Evolutionary conservation across 2,329 filamentous ascomycete genomes (phyloP), one percentile per base, ranked within the genome.

Genomic region (Coleophoma crateriformis): DNA sequence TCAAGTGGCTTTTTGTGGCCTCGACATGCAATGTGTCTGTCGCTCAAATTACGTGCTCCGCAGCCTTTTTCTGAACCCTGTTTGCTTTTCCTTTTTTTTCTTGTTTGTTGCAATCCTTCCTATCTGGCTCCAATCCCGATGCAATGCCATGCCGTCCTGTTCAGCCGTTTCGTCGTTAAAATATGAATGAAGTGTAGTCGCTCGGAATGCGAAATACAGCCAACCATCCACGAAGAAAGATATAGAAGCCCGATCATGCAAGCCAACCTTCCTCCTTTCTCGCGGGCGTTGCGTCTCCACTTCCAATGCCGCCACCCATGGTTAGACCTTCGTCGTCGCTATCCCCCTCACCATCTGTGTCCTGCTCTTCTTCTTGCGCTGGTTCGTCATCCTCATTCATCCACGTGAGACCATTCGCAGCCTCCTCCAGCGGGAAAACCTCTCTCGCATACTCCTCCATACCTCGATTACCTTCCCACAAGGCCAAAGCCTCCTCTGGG

Each of bases 371-470:
- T 10, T 51, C 63, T 55, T 65, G 51, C 41, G 48, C 54, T 39
- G 27, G 49, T 33, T 33, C 45, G 14, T 47, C 54, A 33, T 59
- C 50, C 4, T 79, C 76, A 40, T 78, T 64, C 92, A 96, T 97
- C 94, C 94, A 99, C 14, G 87, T 89, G 63, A 94, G 72, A 5
- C 92, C 92, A 65, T 97, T 97, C 33, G 90, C 90, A 59, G 91
- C 87, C 70, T 99, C 94, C 68, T 99, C 94, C 12, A 96, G 78
- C 0, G 90, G 89, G 61, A 97, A 97, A 27, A 95, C 90, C 66
- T 97, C 94, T 45, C 88, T 79, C 1, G 92, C 92, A 66, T 97
- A 99, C 68, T 97, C 94, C 65, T 96, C 90, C 58, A 97, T 79
- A 32, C 89, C 88, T 48, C 94, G 79, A 58, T 90, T 90, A 4